Evolutionary conservation across 2,329 filamentous ascomycete genomes (phyloP).

Genomic region (Rhinocladiella similis): DNA sequence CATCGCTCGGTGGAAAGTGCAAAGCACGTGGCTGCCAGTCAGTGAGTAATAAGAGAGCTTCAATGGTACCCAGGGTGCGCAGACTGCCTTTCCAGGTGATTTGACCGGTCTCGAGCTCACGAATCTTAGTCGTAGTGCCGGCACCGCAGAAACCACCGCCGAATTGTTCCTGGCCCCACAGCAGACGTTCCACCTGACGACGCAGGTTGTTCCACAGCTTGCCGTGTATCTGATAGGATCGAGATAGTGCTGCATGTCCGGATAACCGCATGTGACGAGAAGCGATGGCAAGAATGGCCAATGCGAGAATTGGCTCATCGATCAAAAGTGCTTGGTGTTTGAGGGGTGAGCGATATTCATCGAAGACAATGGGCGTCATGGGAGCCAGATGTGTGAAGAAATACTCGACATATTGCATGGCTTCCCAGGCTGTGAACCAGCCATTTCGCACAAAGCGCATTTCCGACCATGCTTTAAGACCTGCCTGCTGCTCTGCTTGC

Average conservation of each 20-base stretch:
- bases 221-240: constrained; percentile 89
- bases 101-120: constrained; percentile 63
- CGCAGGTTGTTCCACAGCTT: constrained; percentile 93
- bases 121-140: constrained; percentile 59
- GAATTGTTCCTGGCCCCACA: constrained; percentile 96
- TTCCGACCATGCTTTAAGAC: constrained; percentile 82
- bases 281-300: constrained; percentile 87
- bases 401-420: constrained; percentile 91
- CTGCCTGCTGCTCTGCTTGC: constrained; percentile 55
- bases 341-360: constrained; percentile 80
- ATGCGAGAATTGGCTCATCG: constrained; percentile 88
- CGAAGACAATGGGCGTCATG: constrained; percentile 88
- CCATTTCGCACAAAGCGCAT: constrained; percentile 95
- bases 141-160: constrained; percentile 82
- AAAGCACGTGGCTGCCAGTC: constrained; percentile 96
- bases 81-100: constrained; percentile 68
- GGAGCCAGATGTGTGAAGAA: constrained; percentile 92
- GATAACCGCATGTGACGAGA: constrained; percentile 81
- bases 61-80: constrained; percentile 87
- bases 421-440: constrained; percentile 93
- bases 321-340: constrained; percentile 78
- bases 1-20: constrained; percentile 78
- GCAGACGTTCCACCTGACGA: constrained; percentile 90
- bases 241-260: constrained; percentile 76
- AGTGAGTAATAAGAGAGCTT: constrained; percentile 88